Evolutionary conservation across 345 rosid genomes (phyloP).

Genomic region (Linum usitatissimum): DNA sequence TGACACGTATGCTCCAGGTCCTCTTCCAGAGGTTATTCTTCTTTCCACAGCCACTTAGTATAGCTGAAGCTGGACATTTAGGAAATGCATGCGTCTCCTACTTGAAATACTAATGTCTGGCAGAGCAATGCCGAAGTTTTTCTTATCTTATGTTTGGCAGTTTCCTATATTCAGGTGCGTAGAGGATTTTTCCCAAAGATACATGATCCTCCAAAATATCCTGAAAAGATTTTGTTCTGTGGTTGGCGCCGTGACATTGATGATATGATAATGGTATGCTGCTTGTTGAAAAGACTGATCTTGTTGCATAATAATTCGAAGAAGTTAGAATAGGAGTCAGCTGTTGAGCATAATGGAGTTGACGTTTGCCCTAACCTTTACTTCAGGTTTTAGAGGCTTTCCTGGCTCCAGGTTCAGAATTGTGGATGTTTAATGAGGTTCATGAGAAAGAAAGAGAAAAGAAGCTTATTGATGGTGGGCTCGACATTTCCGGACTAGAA

Average conservation of each 20-base stretch:
- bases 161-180: slow-evolving; percentile 34
- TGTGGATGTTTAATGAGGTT: slow-evolving; percentile 94
- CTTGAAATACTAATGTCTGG: neutral
- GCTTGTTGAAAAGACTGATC: neutral
- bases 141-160: slow-evolving; percentile 9
- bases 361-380: slow-evolving; percentile 1
- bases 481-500: slow-evolving; percentile 38
- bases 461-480: slow-evolving; percentile 70
- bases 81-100: too few relatives aligned
- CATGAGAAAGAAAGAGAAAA: slow-evolving; percentile 73
- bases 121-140: neutral
- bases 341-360: slow-evolving; percentile 1
- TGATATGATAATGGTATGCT: slow-evolving; percentile 83
- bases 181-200: slow-evolving; percentile 43
- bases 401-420: slow-evolving; percentile 81
- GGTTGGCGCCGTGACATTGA: slow-evolving; percentile 97
- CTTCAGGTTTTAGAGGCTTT: slow-evolving; percentile 80
- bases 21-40: slow-evolving; percentile 60
- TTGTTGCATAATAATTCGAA: neutral
- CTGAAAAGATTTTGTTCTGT: slow-evolving; percentile 80
- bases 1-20: slow-evolving; percentile 80
- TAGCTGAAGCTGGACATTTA: neutral
- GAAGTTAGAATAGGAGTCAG: neutral
- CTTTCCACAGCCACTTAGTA: slow-evolving; percentile 9
- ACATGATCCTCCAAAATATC: slow-evolving; percentile 75